Conservation (phyloP, 1,284 basidiomycete species). For the Erythrobasidium hasegawianum region DNA sequence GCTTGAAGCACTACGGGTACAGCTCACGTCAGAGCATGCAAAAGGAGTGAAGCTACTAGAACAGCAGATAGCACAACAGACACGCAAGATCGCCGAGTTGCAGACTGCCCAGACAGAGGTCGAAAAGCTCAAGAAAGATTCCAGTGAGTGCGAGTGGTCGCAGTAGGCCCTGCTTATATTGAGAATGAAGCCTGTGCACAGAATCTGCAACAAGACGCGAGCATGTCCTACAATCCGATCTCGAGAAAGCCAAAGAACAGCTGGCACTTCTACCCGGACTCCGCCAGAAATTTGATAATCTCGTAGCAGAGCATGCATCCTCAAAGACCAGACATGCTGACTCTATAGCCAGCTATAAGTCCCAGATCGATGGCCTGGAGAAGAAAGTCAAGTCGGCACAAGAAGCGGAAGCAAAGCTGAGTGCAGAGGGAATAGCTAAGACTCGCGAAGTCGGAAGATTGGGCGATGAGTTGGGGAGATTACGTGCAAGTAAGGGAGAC, state of each 20-base stretch:
- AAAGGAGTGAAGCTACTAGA: neutral
- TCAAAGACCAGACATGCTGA: conserved; percentile 11
- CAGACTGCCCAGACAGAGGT: neutral
- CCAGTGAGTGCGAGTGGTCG: conserved; percentile 2
- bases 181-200: neutral
- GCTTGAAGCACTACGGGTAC: neutral
- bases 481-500: conserved; percentile 11
- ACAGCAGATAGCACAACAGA: neutral
- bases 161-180: neutral
- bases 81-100: conserved; percentile 2
- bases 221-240: neutral
- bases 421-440: conserved; percentile 20
- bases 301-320: conserved; percentile 20
- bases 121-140: conserved; percentile 5
- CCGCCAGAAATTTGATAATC: conserved; percentile 17
- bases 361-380: neutral
- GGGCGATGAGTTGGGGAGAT: conserved; percentile 12
- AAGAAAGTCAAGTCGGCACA: neutral
- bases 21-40: conserved; percentile 2
- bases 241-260: conserved; percentile 8
- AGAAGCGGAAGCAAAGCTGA: conserved; percentile 1
- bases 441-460: conserved; percentile 17
- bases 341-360: neutral
- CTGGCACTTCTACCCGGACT: conserved; percentile 22
- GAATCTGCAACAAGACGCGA: neutral